phyloP scores from a whole-genome alignment of 371 early-diverging fungal genomes.

The Amoeboaphelidium protococcarum region DNA sequence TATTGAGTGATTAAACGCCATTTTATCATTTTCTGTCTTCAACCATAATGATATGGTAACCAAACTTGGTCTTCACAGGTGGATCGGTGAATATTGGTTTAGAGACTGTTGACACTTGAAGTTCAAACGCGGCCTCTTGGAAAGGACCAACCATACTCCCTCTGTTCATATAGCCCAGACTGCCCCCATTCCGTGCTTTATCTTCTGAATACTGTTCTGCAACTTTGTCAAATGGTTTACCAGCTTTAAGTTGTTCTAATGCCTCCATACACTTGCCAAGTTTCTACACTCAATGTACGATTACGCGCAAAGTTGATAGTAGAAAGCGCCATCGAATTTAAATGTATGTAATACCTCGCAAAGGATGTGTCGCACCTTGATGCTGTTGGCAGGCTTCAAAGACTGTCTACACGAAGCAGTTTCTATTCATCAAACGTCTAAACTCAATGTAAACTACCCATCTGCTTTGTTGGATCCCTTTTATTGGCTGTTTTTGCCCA shows the following conservation, averaged over 20 bases:
- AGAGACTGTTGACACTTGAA: conserved; percentile 28
- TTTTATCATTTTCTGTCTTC: conserved; percentile 24
- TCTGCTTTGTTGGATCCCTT: too few relatives aligned
- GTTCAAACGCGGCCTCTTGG: conserved; percentile 65
- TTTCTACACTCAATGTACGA: too few relatives aligned
- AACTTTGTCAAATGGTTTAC: conserved; percentile 24
- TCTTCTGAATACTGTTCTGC: conserved; percentile 64
- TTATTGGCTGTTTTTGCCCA: too few relatives aligned
- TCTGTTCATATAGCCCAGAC: conserved; percentile 57
- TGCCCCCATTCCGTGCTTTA: conserved; percentile 48
- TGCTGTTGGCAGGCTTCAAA: neutral
- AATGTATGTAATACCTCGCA: too few relatives aligned
- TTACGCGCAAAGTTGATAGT: too few relatives aligned
- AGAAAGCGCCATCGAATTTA: too few relatives aligned
- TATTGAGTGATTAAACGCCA: too few relatives aligned
- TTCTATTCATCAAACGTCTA: too few relatives aligned
- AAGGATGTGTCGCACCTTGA: neutral
- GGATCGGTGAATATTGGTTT: conserved; percentile 46
- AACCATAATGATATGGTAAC: conserved; percentile 72
- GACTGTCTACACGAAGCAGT: too few relatives aligned
- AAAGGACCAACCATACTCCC: conserved; percentile 73
- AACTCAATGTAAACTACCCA: too few relatives aligned
- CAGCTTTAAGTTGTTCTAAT: conserved; percentile 11
- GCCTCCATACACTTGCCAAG: conserved; percentile 9
- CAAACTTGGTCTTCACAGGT: conserved; percentile 33